A percentile compares a stretch with the other conserved stretches of the same genome.
Conservation (phyloP, 805 yeast species). For the Cyberlindnera euphorbiae region DNA sequence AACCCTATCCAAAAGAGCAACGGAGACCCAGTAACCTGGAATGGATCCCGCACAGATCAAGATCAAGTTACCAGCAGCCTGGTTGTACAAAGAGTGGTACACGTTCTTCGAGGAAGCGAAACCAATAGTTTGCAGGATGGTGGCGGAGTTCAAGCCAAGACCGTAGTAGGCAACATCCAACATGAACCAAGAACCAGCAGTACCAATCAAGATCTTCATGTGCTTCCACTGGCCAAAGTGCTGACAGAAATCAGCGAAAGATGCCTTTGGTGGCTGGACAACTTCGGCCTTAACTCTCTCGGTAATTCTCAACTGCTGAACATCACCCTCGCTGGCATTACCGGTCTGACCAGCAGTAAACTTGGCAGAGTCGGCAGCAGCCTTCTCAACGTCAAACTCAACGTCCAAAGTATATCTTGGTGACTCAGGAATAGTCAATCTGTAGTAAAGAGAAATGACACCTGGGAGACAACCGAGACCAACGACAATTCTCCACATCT, state of each 20-base stretch:
- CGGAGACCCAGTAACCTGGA: slow-evolving; percentile 90
- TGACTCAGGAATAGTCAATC: slow-evolving; percentile 92
- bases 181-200: slow-evolving; percentile 89
- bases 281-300: slow-evolving; percentile 51
- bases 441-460: slow-evolving; percentile 74
- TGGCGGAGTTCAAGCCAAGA: slow-evolving; percentile 75
- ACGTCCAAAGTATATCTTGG: slow-evolving; percentile 88
- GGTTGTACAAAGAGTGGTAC: slow-evolving; percentile 64
- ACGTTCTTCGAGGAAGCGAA: slow-evolving; percentile 69
- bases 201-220: slow-evolving; percentile 77
- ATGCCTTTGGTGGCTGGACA: slow-evolving; percentile 71
- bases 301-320: slow-evolving; percentile 40
- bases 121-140: slow-evolving; percentile 78
- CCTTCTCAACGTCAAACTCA: slow-evolving; percentile 50
- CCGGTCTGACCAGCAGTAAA: slow-evolving; percentile 47
- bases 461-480: slow-evolving; percentile 94
- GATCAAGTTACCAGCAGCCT: slow-evolving; percentile 90
- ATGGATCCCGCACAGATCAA: slow-evolving; percentile 91
- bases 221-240: slow-evolving; percentile 86
- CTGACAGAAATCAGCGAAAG: slow-evolving; percentile 60
- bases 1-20: slow-evolving; percentile 70
- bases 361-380: slow-evolving; percentile 51
- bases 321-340: slow-evolving; percentile 40
- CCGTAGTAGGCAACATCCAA: slow-evolving; percentile 91
- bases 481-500: slow-evolving; percentile 89